Evolutionary conservation across 768 basidiomycete species (phyloP).

Genomic region (Mycena crocata): DNA sequence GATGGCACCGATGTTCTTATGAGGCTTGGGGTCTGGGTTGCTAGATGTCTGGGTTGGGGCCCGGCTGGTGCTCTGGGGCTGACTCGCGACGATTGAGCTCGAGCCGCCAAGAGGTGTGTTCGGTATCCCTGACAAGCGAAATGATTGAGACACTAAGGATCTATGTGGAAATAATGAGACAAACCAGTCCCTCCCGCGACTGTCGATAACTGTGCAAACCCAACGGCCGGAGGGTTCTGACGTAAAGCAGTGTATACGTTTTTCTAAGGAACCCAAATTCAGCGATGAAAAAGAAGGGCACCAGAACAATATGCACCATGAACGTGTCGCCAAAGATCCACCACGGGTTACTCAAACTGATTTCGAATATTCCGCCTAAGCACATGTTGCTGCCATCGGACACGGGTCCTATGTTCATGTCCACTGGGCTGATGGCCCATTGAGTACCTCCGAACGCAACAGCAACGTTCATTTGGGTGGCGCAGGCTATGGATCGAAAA

Average conservation of each 20-base stretch:
- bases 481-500: not conserved
- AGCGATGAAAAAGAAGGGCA: too few relatives aligned
- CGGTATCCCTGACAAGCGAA: too few relatives aligned
- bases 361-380: not conserved
- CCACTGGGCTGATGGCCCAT: not conserved
- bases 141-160: too few relatives aligned
- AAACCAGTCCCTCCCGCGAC: too few relatives aligned
- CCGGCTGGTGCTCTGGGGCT: too few relatives aligned
- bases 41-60: too few relatives aligned
- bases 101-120: too few relatives aligned
- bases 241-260: slow-evolving; percentile 11
- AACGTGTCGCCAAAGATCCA: slow-evolving; percentile 11
- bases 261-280: not conserved
- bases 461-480: not conserved
- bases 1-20: too few relatives aligned
- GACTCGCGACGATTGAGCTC: too few relatives aligned
- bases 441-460: slow-evolving; percentile 7
- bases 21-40: too few relatives aligned
- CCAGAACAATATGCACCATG: not conserved
- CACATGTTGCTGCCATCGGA: not conserved
- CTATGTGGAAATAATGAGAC: too few relatives aligned
- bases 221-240: not conserved
- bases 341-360: not conserved
- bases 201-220: slow-evolving; percentile 4
- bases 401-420: not conserved